phyloP scores from a whole-genome alignment of 352 stramenopile species.

The Phytophthora citrophthora region DNA sequence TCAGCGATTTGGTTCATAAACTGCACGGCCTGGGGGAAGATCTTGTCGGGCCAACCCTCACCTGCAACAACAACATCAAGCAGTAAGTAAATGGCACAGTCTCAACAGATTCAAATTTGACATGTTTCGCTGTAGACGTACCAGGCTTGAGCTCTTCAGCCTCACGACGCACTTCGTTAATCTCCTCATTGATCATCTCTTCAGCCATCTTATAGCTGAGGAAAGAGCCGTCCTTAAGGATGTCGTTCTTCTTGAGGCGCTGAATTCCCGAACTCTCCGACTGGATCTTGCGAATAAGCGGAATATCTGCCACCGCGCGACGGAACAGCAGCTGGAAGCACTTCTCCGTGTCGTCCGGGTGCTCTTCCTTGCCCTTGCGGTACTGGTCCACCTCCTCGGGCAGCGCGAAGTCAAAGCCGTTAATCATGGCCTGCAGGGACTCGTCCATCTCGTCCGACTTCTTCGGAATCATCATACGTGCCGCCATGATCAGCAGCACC shows the following conservation, averaged over 20 bases:
- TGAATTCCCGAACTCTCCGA: constrained; percentile 86
- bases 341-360: constrained; percentile 67
- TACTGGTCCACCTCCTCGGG: constrained; percentile 84
- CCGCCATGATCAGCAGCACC: constrained; percentile 65
- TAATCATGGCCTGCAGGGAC: constrained; percentile 89
- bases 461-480: constrained; percentile 74
- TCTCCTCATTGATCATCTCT: constrained; percentile 89
- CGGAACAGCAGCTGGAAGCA: constrained; percentile 87
- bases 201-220: constrained; percentile 89
- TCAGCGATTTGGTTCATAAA: constrained; percentile 91
- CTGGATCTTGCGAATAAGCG: constrained; percentile 89
- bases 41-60: constrained; percentile 87
- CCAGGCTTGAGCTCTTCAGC: constrained; percentile 83
- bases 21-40: constrained; percentile 88
- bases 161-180: constrained; percentile 84
- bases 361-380: constrained; percentile 70
- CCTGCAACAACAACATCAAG: constrained; percentile 38
- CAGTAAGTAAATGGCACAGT: not conserved
- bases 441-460: constrained; percentile 76
- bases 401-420: constrained; percentile 88
- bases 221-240: constrained; percentile 88
- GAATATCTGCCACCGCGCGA: constrained; percentile 83
- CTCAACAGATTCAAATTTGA: not conserved
- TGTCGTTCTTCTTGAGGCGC: constrained; percentile 88
- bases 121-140: constrained; percentile 23